Conservation (phyloP, 139 green algal genomes). For the Picochlorum sp. region DNA sequence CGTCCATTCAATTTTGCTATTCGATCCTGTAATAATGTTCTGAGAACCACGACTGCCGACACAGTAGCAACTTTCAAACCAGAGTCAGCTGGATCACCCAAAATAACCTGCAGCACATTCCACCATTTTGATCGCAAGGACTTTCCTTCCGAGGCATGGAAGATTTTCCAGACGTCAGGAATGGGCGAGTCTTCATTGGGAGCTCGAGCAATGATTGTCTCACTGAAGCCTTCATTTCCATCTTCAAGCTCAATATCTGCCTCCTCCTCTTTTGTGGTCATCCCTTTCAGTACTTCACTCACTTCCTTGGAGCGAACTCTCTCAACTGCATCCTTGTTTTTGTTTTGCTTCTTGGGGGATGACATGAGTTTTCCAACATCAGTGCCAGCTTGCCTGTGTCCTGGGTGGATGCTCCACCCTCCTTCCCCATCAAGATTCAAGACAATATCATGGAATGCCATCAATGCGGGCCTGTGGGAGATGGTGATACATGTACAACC, state of each 20-base stretch:
- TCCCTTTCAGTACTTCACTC: conserved; percentile 20
- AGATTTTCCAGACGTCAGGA: conserved; percentile 4
- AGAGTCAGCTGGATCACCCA: conserved; percentile 19
- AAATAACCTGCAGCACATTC: conserved; percentile 24
- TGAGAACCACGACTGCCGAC: conserved; percentile 41
- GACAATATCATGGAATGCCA: conserved; percentile 72
- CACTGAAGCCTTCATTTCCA: conserved; percentile 28
- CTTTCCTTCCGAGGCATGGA: conserved; percentile 10
- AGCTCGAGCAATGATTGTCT: conserved; percentile 18
- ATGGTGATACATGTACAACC: conserved; percentile 75
- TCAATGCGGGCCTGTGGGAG: conserved; percentile 62
- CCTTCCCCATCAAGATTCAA: conserved; percentile 66
- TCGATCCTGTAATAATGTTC: conserved; percentile 55
- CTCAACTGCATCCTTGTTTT: neutral
- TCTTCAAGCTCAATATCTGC: conserved; percentile 16
- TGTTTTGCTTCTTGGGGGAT: neutral
- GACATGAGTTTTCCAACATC: neutral
- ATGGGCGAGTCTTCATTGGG: neutral
- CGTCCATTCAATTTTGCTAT: conserved; percentile 61
- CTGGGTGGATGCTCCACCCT: conserved; percentile 54
- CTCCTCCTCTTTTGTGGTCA: conserved; percentile 8
- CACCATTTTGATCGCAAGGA: conserved; percentile 9
- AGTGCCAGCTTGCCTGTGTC: conserved; percentile 14
- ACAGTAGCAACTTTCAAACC: conserved; percentile 20
- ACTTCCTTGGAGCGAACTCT: conserved; percentile 6